Evolutionary conservation across 805 yeast genomes (phyloP), one percentile per base, ranked within the genome.

Genomic region (Metschnikowia lachancei): DNA sequence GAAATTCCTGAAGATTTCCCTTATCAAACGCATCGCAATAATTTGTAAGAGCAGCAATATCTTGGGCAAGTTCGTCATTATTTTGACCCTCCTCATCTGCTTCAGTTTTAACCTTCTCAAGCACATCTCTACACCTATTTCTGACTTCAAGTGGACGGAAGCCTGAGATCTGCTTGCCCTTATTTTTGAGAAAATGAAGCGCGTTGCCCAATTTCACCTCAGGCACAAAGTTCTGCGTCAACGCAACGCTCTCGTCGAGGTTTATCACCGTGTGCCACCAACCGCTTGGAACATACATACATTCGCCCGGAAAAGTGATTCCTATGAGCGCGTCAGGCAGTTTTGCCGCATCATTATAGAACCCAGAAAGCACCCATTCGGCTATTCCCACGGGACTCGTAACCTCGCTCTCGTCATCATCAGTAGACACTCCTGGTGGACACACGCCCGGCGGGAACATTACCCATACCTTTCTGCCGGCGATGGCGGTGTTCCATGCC

Each of bases 261-360:
- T 90, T 90, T n/a, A 90, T 87, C 26, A 91, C 97, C 39, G 82
- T 72, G 70, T 90, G 97, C 97, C 97, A 90, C 97, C 97, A 90
- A 0, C 95, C 95, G n/a, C 90, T 76, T 3, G 97, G 97, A 7
- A 90, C 97, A 61, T 85, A 81, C 75, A 89, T 78, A 50, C 89
- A 84, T 61, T 91, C 95, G 5, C 91, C 92, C 0, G 89, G 85
- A 53, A 80, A 81, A 0, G 95, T 85, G 12, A 90, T 71, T 0
- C 88, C 94, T 17, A 90, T 80, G 17, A 73, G 59, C 18, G 75
- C 73, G 45, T 76, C 74, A 13, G 80, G 77, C 37, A 84, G 60
- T 49, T 74, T 76, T 16, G 80, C 65, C 4, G 83, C 74, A 59
- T 85, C 94, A 51, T 83, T 80, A 70, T 81, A 88, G 56, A 85